Evolutionary conservation across 2,329 filamentous ascomycete genomes (phyloP), one percentile per base, ranked within the genome.

Genomic region (Beauveria medogensis): DNA sequence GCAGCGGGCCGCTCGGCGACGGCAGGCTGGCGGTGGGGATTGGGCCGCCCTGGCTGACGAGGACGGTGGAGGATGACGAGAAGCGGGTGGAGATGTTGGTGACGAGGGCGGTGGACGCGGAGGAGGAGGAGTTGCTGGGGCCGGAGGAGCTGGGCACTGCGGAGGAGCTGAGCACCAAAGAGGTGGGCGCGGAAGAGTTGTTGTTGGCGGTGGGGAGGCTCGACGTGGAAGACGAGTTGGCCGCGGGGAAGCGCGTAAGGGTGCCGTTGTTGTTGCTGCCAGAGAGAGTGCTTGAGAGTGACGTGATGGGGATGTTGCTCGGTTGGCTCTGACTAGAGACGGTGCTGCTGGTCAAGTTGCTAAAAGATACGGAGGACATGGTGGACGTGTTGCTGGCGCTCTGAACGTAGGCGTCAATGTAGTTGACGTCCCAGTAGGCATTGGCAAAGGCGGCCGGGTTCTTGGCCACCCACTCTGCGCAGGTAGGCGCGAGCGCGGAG

Each of bases 401-500:
- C 46, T 56, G 47, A 16, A 62, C 61, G 60, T 81, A 82, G 22
- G 79, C 73, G 34, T 82, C 78, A 61, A 82, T 80, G 65, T 80
- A 81, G 60, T 76, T 73, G 73, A 89, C 75, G 65, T 88, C 68
- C 82, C 84, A 73, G 69, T 77, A 72, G 66, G 74, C 68, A 20
- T 75, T 74, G 14, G 65, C 62, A 62, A 81, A 80, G 14, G 72
- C 78, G 5, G 65, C 61, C 0, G 80, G 80, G 59, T 78, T 78
- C 1, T 68, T 69, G 18, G 74, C 78, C 12, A 82, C 80, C 64
- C 74, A 81, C 57, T 80, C 74, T 24, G 70, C 64, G 63, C 75
- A 77, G 8, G 73, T 75, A 10, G 72, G 67, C 34, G 56, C 54
- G 12, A 55, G 40, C 7, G 56, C 44, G 14, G 50, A n/a, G 46